A percentile compares a stretch with the other conserved stretches of the same genome.
Conservation (phyloP, 805 yeast species). For the Candida verbasci region DNA sequence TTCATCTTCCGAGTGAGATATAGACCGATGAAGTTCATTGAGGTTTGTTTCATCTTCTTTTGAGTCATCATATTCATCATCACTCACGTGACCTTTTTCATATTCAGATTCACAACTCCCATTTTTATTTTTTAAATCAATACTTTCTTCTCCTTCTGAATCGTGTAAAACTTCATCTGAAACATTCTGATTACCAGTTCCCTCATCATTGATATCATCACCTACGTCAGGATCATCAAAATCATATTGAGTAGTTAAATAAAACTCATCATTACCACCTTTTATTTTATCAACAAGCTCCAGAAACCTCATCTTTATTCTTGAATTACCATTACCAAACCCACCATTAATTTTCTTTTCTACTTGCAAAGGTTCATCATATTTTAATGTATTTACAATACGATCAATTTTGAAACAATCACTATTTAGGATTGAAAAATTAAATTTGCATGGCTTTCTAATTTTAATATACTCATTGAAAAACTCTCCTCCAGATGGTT, state of each 20-base stretch:
- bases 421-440: conserved; percentile 18
- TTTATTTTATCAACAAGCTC: conserved; percentile 43
- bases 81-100: too few relatives aligned
- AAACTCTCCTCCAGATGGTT: conserved; percentile 19
- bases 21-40: conserved; percentile 7
- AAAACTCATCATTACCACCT: conserved; percentile 38
- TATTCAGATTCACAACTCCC: too few relatives aligned
- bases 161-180: too few relatives aligned
- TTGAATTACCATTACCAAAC: conserved; percentile 53
- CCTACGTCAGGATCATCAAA: conserved; percentile 26
- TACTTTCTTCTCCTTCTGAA: conserved; percentile 10
- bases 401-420: conserved; percentile 26
- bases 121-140: too few relatives aligned
- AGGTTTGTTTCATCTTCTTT: conserved; percentile 12
- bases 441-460: conserved; percentile 47
- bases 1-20: too few relatives aligned
- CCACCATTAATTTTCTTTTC: conserved; percentile 50
- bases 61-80: conserved; percentile 15
- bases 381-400: conserved; percentile 34
- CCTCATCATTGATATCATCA: too few relatives aligned
- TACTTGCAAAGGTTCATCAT: conserved; percentile 42
- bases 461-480: conserved; percentile 33
- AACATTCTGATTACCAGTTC: too few relatives aligned
- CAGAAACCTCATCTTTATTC: conserved; percentile 47
- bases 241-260: conserved; percentile 70